Evolutionary conservation across 2,329 filamentous ascomycete species (phyloP).

Genomic region (Ceratocystis ficicola): DNA sequence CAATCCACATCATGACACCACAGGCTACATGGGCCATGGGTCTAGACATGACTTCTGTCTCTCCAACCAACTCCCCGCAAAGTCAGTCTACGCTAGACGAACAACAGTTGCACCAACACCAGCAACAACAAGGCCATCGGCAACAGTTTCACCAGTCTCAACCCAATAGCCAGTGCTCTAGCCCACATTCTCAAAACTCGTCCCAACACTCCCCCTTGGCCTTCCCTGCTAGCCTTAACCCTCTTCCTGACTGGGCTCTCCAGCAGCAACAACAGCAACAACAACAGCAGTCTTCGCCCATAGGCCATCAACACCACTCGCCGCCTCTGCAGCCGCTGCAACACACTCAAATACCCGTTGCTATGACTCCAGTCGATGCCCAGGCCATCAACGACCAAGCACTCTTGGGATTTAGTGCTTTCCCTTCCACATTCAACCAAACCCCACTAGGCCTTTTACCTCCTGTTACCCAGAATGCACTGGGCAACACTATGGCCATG

Average conservation of each 20-base stretch:
- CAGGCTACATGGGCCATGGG: constrained; percentile 40
- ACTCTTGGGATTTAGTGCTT: constrained; percentile 44
- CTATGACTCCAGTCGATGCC: constrained; percentile 18
- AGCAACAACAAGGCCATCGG: constrained; percentile 32
- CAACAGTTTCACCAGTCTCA: constrained; percentile 27
- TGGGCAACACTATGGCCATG: constrained; percentile 45
- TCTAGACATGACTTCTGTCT: constrained; percentile 39
- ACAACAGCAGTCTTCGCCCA: constrained; percentile 36
- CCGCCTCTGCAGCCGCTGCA: constrained; percentile 28
- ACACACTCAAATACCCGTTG: constrained; percentile 33
- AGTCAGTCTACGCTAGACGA: constrained; percentile 33
- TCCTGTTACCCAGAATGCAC: constrained; percentile 48
- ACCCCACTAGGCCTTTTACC: constrained; percentile 50
- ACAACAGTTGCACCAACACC: constrained; percentile 22
- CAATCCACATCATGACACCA: constrained; percentile 29
- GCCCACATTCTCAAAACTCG: constrained; percentile 39
- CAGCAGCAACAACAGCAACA: constrained; percentile 35
- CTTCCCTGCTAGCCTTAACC: constrained; percentile 32
- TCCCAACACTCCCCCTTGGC: constrained; percentile 41
- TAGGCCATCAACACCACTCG: constrained; percentile 32
- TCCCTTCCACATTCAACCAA: constrained; percentile 41
- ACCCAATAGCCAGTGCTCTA: constrained; percentile 37
- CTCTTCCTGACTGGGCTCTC: constrained; percentile 49
- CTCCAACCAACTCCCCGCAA: constrained; percentile 36
- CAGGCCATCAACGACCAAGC: constrained; percentile 46